These are phyloP conservation scores for Pythium vanterpoolii DNA, from an alignment of 352 stramenopile species.

Conservation along the genomic window DNA sequence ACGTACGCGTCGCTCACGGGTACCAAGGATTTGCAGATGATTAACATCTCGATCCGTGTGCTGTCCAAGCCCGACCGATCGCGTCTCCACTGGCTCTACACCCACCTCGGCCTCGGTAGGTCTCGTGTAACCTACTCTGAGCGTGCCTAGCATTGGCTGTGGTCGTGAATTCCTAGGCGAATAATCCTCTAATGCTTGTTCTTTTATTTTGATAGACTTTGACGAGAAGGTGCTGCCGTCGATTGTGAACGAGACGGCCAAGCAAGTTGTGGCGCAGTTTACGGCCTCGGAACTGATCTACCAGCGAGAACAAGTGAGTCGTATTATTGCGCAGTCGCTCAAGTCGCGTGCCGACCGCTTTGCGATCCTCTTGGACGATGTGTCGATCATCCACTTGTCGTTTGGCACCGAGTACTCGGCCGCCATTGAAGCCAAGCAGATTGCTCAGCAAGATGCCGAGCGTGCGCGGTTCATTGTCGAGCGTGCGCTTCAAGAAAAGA, in stretches of 20 bases:
- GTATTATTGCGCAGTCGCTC: slow-evolving; percentile 89
- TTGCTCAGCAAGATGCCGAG: slow-evolving; percentile 99
- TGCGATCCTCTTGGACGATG: slow-evolving; percentile 95
- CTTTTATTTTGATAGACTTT: slow-evolving; percentile 81
- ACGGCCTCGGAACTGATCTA: slow-evolving; percentile 99
- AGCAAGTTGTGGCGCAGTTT: slow-evolving; percentile 99
- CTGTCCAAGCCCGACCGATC: slow-evolving; percentile 94
- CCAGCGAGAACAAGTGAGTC: slow-evolving; percentile 97
- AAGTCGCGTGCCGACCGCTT: slow-evolving; percentile 89
- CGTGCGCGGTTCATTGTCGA: slow-evolving; percentile 98
- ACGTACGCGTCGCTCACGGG: slow-evolving; percentile 91
- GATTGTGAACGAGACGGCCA: slow-evolving; percentile 99
- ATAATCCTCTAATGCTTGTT: not conserved
- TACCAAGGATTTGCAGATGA: slow-evolving; percentile 99
- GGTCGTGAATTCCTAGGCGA: not conserved
- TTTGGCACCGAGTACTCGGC: slow-evolving; percentile 99
- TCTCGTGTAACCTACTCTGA: too few relatives aligned
- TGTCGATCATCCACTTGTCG: slow-evolving; percentile 99
- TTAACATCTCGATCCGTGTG: slow-evolving; percentile 99
- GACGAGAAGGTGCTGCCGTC: slow-evolving; percentile 97
- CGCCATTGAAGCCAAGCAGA: slow-evolving; percentile 99
- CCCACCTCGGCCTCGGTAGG: slow-evolving; percentile 90
- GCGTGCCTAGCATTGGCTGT: too few relatives aligned
- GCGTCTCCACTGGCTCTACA: slow-evolving; percentile 97
- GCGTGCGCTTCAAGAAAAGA: slow-evolving; percentile 98